Conservation (phyloP, 2,329 filamentous ascomycete genomes). For the Alternaria incomplexa region DNA sequence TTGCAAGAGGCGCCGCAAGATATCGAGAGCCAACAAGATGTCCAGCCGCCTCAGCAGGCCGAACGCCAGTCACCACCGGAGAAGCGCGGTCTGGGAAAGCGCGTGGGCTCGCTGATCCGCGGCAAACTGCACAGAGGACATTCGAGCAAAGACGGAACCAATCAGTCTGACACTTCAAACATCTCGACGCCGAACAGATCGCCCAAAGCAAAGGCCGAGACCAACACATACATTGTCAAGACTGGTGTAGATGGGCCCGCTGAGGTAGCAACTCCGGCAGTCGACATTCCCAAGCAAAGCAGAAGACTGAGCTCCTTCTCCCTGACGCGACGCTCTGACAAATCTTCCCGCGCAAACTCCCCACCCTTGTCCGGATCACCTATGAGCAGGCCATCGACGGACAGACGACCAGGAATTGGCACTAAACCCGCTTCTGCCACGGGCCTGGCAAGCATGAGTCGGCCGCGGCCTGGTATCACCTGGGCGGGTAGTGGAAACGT, state of each 20-base stretch:
- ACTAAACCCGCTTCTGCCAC: slow-evolving; percentile 38
- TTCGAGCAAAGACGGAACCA: slow-evolving; percentile 11
- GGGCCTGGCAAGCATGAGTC: slow-evolving; percentile 36
- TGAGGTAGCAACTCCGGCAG: slow-evolving; percentile 28
- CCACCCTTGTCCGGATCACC: slow-evolving; percentile 47
- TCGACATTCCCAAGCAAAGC: slow-evolving; percentile 32
- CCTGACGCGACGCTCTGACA: slow-evolving; percentile 46
- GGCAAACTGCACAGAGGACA: slow-evolving; percentile 27
- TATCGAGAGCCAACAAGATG: not conserved
- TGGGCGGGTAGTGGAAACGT: slow-evolving; percentile 35
- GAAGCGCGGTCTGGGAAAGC: slow-evolving; percentile 39
- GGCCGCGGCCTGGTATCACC: slow-evolving; percentile 33
- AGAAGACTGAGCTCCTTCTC: slow-evolving; percentile 48
- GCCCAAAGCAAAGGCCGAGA: slow-evolving; percentile 9
- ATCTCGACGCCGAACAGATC: slow-evolving; percentile 2
- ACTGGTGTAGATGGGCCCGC: slow-evolving; percentile 36
- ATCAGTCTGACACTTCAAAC: slow-evolving; percentile 2
- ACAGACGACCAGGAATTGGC: slow-evolving; percentile 15
- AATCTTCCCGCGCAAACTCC: slow-evolving; percentile 45
- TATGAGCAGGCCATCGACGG: slow-evolving; percentile 38
- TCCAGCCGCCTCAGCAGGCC: not conserved
- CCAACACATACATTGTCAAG: slow-evolving; percentile 33
- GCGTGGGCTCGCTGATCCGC: slow-evolving; percentile 42
- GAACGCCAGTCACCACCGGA: slow-evolving; percentile 24
- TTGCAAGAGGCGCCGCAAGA: slow-evolving; percentile 3